phyloP scores from a whole-genome alignment of 1,284 basidiomycete species.

The Sanghuangporus baumii region DNA sequence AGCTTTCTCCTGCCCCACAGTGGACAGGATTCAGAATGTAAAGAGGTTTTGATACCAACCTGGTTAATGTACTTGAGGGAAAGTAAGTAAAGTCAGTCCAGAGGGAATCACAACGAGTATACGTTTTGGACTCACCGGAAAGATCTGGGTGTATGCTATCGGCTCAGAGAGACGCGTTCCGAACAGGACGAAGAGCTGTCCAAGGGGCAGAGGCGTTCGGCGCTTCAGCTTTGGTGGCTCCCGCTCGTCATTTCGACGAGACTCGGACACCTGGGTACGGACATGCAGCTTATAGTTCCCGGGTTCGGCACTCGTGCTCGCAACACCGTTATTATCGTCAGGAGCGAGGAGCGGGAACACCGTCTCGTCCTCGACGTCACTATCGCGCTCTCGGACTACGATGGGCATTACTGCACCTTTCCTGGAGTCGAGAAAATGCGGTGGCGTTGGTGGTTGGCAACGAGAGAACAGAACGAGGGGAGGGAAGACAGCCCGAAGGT shows the following conservation, averaged over 20 bases:
- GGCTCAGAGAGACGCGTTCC: conserved; percentile 26
- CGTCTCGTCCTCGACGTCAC: conserved; percentile 1
- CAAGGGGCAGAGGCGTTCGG: conserved; percentile 23
- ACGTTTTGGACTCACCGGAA: conserved; percentile 9
- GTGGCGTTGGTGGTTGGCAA: neutral
- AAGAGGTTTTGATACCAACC: neutral
- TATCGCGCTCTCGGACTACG: neutral
- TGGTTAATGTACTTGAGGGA: conserved; percentile 24
- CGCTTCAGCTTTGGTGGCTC: neutral
- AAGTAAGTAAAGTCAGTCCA: neutral
- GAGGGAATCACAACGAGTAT: neutral
- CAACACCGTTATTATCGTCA: neutral
- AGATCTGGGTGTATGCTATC: conserved; percentile 23
- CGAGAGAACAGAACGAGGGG: neutral
- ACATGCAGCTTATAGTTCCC: neutral
- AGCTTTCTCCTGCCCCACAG: neutral
- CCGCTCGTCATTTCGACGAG: conserved; percentile 3
- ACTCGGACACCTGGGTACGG: neutral
- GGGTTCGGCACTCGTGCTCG: neutral
- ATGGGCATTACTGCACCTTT: neutral
- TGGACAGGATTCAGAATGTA: neutral
- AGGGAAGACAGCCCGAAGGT: too few species aligned
- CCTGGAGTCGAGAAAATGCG: neutral
- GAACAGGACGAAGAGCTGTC: conserved; percentile 22
- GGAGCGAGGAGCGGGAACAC: conserved; percentile 11